phyloP scores from a whole-genome alignment of 768 basidiomycete genomes.

The Boletus vinaceobasis region DNA sequence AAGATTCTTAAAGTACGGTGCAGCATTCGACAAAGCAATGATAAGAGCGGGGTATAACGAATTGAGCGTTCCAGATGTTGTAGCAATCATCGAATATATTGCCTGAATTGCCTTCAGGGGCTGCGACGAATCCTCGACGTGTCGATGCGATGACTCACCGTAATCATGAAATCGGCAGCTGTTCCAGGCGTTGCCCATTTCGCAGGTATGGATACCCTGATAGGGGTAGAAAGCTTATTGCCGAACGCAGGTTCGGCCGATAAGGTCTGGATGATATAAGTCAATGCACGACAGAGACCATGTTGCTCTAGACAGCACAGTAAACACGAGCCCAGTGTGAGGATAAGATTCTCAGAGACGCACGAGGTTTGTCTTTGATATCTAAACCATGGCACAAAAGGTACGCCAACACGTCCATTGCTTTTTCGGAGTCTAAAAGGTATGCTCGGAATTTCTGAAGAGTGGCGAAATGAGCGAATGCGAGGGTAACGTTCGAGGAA shows the following conservation, averaged over 20 bases:
- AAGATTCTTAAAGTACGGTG: constrained; percentile 81
- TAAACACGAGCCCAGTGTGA: constrained; percentile 7
- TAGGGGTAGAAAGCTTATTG: constrained; percentile 56
- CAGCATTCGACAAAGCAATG: constrained; percentile 83
- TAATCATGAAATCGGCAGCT: constrained; percentile 83
- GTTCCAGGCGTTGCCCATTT: constrained; percentile 76
- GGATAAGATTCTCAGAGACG: constrained; percentile 23
- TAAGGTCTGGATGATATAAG: constrained; percentile 88
- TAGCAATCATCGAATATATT: constrained; percentile 86
- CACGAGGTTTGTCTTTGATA: constrained; percentile 92
- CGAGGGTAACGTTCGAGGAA: neutral
- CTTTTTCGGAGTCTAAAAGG: constrained; percentile 76
- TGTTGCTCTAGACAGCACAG: constrained; percentile 65
- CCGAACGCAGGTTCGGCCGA: constrained; percentile 84
- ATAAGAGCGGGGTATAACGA: constrained; percentile 91
- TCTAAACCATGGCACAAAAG: constrained; percentile 80
- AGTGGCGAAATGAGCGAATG: constrained; percentile 1
- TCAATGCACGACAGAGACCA: constrained; percentile 82
- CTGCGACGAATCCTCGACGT: constrained; percentile 2
- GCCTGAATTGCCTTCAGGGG: constrained; percentile 45
- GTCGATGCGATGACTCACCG: constrained; percentile 46
- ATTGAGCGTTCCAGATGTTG: constrained; percentile 76
- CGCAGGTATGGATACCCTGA: constrained; percentile 63
- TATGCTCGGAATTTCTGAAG: constrained; percentile 86
- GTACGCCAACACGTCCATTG: constrained; percentile 72